phyloP scores from a whole-genome alignment of 2,329 filamentous ascomycete genomes.

The Fusarium transvaalense region DNA sequence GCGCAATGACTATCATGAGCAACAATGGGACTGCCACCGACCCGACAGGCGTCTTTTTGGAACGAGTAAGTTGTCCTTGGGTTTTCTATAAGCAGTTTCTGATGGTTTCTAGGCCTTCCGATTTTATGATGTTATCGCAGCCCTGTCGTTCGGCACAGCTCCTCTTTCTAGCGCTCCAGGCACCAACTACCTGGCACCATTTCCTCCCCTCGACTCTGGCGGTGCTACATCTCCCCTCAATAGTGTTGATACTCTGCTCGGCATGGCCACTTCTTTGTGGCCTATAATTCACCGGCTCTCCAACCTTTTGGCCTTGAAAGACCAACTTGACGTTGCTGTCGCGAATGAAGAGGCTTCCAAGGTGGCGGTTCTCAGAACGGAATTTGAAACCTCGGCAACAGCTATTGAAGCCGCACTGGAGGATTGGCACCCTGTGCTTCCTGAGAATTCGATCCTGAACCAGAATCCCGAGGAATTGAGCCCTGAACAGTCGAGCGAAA shows the following conservation, averaged over 20 bases:
- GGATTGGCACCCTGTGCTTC: slow-evolving; percentile 67
- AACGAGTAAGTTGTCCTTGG: slow-evolving; percentile 60
- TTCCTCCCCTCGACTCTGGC: slow-evolving; percentile 61
- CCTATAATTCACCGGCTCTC: slow-evolving; percentile 73
- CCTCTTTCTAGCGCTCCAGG: slow-evolving; percentile 66
- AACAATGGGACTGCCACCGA: slow-evolving; percentile 60
- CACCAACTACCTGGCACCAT: slow-evolving; percentile 60
- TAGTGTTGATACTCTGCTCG: slow-evolving; percentile 70
- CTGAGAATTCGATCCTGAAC: slow-evolving; percentile 52
- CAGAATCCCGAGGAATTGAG: slow-evolving; percentile 44
- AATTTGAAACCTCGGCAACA: slow-evolving; percentile 64
- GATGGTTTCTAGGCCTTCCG: slow-evolving; percentile 65
- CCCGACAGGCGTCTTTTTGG: slow-evolving; percentile 68
- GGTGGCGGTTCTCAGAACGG: slow-evolving; percentile 61
- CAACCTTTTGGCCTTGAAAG: slow-evolving; percentile 65
- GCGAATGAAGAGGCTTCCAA: slow-evolving; percentile 58
- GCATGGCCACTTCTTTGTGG: slow-evolving; percentile 73
- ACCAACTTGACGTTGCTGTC: slow-evolving; percentile 62
- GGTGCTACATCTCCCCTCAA: slow-evolving; percentile 61
- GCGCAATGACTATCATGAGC: slow-evolving; percentile 71
- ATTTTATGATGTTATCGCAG: slow-evolving; percentile 75
- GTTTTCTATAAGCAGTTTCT: background rate
- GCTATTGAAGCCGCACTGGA: slow-evolving; percentile 68
- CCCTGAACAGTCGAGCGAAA: slow-evolving; percentile 51
- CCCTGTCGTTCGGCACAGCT: slow-evolving; percentile 70